These are phyloP conservation scores for Rhodofomes roseus DNA, from an alignment of 1,284 basidiomycete genomes.

Conservation along the genomic window DNA sequence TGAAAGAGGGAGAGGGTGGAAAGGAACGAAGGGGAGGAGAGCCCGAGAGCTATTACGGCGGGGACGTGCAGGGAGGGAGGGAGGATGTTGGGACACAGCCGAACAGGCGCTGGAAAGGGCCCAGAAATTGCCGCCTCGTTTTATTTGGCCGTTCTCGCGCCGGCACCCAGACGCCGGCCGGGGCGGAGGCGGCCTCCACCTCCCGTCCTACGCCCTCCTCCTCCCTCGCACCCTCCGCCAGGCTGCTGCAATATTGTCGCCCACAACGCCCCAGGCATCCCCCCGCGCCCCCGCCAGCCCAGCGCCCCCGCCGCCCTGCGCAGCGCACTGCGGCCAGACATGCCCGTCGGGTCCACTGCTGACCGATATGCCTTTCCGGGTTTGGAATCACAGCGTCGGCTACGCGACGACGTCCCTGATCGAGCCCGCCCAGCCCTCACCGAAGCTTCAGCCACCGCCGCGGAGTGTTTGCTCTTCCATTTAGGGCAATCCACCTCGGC, in stretches of 20 bases:
- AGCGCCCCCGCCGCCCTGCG: not conserved
- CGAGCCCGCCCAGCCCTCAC: not conserved
- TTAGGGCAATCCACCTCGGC: not conserved
- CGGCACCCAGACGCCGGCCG: constrained; percentile 20
- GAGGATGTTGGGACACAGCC: constrained; percentile 19
- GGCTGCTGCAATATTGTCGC: not conserved
- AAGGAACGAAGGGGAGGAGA: constrained; percentile 19
- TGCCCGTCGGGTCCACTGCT: not conserved
- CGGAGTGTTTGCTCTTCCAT: not conserved
- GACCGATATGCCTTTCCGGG: not conserved
- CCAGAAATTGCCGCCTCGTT: constrained; percentile 21
- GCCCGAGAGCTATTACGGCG: constrained; percentile 17
- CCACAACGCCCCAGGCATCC: not conserved
- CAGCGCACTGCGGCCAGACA: not conserved
- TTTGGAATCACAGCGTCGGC: not conserved
- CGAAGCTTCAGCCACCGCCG: not conserved
- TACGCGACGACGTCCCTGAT: not conserved
- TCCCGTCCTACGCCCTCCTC: constrained; percentile 7
- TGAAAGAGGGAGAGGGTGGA: constrained; percentile 9
- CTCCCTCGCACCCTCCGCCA: not conserved
- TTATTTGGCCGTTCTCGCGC: constrained; percentile 24
- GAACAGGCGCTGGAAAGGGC: constrained; percentile 19
- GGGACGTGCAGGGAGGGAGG: constrained; percentile 13
- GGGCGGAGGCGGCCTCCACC: constrained; percentile 7
- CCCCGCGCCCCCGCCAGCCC: not conserved